phyloP scores from a whole-genome alignment of 345 rosid species.

The Salix suchowensis region DNA sequence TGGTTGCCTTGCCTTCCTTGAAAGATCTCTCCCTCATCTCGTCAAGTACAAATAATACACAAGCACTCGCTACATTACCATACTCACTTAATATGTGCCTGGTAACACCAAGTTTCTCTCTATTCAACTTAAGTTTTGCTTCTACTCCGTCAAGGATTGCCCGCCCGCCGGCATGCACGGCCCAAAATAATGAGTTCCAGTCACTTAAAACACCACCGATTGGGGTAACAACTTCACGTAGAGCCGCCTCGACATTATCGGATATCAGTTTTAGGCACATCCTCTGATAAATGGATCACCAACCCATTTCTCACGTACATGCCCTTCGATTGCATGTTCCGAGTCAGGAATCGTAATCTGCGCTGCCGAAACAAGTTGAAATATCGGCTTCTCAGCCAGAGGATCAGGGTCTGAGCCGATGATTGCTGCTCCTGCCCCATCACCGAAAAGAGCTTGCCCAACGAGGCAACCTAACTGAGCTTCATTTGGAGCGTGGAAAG shows the following conservation, averaged over 20 bases:
- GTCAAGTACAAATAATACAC: slow-evolving; percentile 66
- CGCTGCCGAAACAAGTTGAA: slow-evolving; percentile 55
- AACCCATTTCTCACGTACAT: slow-evolving; percentile 66
- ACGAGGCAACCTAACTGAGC: slow-evolving; percentile 59
- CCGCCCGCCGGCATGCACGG: slow-evolving; percentile 76
- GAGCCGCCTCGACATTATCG: slow-evolving; percentile 55
- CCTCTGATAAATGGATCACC: slow-evolving; percentile 53
- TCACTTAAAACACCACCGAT: slow-evolving; percentile 38
- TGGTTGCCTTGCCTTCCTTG: slow-evolving; percentile 44
- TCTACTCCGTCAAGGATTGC: slow-evolving; percentile 61
- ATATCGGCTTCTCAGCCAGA: slow-evolving; percentile 48
- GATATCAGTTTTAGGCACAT: slow-evolving; percentile 59
- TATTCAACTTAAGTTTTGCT: slow-evolving; percentile 42
- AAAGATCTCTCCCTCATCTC: slow-evolving; percentile 63
- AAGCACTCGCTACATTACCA: slow-evolving; percentile 80
- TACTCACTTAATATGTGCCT: slow-evolving; percentile 56
- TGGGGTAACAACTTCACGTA: slow-evolving; percentile 46
- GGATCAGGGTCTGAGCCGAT: slow-evolving; percentile 59
- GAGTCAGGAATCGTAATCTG: slow-evolving; percentile 71
- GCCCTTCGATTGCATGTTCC: slow-evolving; percentile 62
- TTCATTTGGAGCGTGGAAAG: slow-evolving; percentile 72
- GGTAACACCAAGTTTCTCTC: slow-evolving; percentile 50
- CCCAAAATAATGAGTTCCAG: slow-evolving; percentile 79
- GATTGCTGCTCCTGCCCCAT: slow-evolving; percentile 62
- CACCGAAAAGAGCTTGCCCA: slow-evolving; percentile 67